A percentile compares a stretch with the other conserved stretches of the same genome.
phyloP scores from a whole-genome alignment of 2,329 filamentous ascomycete genomes.

The Diaporthe humulicola region DNA sequence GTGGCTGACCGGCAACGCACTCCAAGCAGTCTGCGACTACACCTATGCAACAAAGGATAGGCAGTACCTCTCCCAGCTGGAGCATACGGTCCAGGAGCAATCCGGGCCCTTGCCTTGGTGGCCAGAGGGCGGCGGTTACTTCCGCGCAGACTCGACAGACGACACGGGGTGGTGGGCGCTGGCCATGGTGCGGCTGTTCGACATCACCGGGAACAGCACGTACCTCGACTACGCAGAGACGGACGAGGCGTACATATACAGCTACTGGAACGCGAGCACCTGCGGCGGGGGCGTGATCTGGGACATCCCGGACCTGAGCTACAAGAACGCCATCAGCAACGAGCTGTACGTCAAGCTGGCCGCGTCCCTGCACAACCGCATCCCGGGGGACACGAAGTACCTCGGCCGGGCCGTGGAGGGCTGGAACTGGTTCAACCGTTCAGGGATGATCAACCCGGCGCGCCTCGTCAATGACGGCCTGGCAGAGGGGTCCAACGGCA shows the following conservation, averaged over 20 bases:
- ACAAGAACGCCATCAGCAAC: conserved; percentile 70
- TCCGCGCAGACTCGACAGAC: conserved; percentile 60
- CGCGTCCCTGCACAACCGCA: conserved; percentile 65
- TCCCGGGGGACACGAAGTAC: conserved; percentile 55
- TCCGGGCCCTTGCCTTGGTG: conserved; percentile 51
- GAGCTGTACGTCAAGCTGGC: conserved; percentile 69
- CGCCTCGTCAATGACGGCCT: conserved; percentile 69
- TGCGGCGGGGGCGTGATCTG: conserved; percentile 70
- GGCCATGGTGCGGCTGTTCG: conserved; percentile 68
- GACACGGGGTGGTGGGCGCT: conserved; percentile 76
- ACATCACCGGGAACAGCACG: conserved; percentile 63
- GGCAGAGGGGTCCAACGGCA: conserved; percentile 44
- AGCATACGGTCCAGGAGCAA: conserved; percentile 51
- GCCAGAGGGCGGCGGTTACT: conserved; percentile 53
- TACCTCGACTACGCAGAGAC: conserved; percentile 67
- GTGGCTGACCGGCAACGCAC: conserved; percentile 55
- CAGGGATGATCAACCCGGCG: conserved; percentile 65
- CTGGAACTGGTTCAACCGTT: conserved; percentile 66
- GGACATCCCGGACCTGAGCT: conserved; percentile 62
- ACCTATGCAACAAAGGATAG: conserved; percentile 48
- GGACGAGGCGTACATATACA: conserved; percentile 70
- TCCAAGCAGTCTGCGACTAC: conserved; percentile 53
- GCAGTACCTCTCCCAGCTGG: conserved; percentile 48
- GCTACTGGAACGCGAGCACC: conserved; percentile 59
- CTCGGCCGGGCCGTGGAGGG: conserved; percentile 62